These are phyloP conservation scores for Dioscorea alata DNA, from an alignment of 106 monocot genomes.

Conservation along the genomic window DNA sequence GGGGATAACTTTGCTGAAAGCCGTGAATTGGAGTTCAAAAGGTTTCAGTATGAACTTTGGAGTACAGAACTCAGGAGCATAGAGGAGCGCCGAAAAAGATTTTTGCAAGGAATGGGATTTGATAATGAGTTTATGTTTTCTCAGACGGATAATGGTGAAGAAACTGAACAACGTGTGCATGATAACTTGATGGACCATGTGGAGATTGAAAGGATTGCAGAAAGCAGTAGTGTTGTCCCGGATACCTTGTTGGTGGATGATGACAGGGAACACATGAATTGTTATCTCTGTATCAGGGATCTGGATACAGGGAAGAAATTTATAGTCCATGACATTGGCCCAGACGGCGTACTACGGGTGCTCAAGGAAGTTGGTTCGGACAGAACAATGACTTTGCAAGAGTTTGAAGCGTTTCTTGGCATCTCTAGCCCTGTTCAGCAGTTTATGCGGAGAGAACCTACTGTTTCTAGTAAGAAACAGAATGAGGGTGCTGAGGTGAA, in stretches of 20 bases:
- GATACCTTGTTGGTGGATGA: neutral
- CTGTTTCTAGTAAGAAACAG: conserved; percentile 2
- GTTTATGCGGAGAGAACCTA: conserved; percentile 23
- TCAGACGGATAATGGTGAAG: neutral
- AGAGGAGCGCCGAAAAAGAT: neutral
- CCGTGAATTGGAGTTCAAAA: neutral
- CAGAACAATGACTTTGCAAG: neutral
- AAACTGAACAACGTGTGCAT: neutral
- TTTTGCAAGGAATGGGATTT: neutral
- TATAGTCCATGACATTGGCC: neutral
- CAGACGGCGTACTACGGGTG: neutral
- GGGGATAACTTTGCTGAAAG: neutral
- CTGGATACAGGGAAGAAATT: neutral
- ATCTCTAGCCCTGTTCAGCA: conserved; percentile 18
- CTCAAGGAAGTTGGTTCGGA: neutral
- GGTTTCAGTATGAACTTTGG: neutral
- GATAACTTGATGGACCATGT: neutral
- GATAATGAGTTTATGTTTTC: neutral
- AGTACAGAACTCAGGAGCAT: neutral
- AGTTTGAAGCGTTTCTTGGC: neutral
- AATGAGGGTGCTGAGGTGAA: neutral
- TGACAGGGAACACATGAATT: neutral
- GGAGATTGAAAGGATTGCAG: neutral
- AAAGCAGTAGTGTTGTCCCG: neutral
- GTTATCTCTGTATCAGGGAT: neutral